A percentile compares a stretch with the other conserved stretches of the same genome.
Conservation (phyloP, 768 basidiomycete genomes). For the Lyophyllum shimeji region DNA sequence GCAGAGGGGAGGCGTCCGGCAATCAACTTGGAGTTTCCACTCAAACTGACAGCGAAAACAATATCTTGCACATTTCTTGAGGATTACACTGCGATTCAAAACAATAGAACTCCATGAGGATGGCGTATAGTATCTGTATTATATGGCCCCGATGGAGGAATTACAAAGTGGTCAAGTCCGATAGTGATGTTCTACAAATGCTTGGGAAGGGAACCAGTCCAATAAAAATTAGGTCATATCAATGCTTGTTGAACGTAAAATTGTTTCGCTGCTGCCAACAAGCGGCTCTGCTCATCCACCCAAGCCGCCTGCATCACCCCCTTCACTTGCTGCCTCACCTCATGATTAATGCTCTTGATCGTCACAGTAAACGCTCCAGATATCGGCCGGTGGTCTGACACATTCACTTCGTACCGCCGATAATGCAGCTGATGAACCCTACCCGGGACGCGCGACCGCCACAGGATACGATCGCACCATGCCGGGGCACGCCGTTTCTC, state of each 20-base stretch:
- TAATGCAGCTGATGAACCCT: constrained; percentile 74
- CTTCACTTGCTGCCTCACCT: constrained; percentile 57
- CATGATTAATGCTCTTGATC: constrained; percentile 68
- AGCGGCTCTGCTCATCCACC: constrained; percentile 42
- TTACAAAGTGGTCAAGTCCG: neutral
- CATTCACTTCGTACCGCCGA: constrained; percentile 78
- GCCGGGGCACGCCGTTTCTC: constrained; percentile 90
- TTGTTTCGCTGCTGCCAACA: constrained; percentile 36
- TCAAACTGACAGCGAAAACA: too few species aligned
- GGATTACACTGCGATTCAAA: neutral
- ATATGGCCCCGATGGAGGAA: neutral
- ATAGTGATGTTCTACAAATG: constrained; percentile 4
- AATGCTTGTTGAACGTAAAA: constrained; percentile 40
- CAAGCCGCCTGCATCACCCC: constrained; percentile 55
- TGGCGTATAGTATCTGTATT: too few species aligned
- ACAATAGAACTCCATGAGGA: too few species aligned
- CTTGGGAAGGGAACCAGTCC: neutral
- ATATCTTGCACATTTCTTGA: too few species aligned
- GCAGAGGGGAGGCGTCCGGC: too few species aligned
- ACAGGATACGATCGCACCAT: constrained; percentile 96
- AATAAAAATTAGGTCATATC: constrained; percentile 10
- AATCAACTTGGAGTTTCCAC: too few species aligned
- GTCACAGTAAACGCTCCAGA: constrained; percentile 75
- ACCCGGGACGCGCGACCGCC: constrained; percentile 54
- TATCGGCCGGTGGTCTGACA: constrained; percentile 90